Evolutionary conservation across 2,329 filamentous ascomycete genomes (phyloP).

Genomic region (Orbilia javanica): DNA sequence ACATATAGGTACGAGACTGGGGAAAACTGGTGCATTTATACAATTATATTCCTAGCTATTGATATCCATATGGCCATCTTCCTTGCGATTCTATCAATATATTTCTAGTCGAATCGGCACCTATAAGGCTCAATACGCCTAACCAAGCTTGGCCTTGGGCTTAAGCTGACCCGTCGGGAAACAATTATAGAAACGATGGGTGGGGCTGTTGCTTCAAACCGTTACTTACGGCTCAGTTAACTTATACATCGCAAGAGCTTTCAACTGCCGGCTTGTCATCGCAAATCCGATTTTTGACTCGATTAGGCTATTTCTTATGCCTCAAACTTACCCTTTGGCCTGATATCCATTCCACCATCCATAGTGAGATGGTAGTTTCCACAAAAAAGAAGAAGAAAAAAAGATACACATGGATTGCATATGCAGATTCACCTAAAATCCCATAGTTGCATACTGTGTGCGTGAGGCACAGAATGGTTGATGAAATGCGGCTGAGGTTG

Average conservation of each 20-base stretch:
- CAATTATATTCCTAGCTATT: too few relatives aligned
- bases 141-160: too few relatives aligned
- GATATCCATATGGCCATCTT: too few relatives aligned
- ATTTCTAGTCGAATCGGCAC: not conserved
- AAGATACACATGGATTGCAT: not conserved
- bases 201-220: not conserved
- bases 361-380: not conserved
- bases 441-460: too few relatives aligned
- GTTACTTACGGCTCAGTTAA: not conserved
- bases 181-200: not conserved
- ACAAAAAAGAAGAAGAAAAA: too few relatives aligned
- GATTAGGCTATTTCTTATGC: slow-evolving; percentile 4
- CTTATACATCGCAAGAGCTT: not conserved
- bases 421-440: not conserved
- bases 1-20: too few relatives aligned
- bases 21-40: not conserved
- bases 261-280: slow-evolving; percentile 7
- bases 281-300: not conserved
- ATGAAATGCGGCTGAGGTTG: slow-evolving; percentile 2
- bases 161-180: not conserved
- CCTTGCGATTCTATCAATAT: too few relatives aligned
- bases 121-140: slow-evolving; percentile 2
- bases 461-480: not conserved
- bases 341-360: slow-evolving; percentile 4
- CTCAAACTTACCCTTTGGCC: not conserved